phyloP scores from a whole-genome alignment of 768 basidiomycete species.

The Kwoniella dendrophila region DNA sequence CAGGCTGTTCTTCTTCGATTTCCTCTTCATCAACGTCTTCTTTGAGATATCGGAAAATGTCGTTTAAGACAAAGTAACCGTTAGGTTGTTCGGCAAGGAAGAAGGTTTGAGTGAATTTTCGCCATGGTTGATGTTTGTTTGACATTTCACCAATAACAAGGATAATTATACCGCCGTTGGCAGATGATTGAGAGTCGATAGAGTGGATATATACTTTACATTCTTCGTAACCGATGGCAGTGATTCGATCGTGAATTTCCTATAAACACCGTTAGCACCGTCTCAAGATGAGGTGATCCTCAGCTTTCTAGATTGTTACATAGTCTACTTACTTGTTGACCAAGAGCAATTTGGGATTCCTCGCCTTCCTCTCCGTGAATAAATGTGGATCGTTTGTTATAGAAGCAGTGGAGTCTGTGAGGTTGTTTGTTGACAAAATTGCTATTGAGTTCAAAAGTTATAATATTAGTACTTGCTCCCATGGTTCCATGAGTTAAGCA shows the following conservation, averaged over 20 bases:
- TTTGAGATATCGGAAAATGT: slow-evolving; percentile 99
- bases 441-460: too few species aligned
- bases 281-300: background rate
- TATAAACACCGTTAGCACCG: slow-evolving; percentile 51
- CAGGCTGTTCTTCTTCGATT: slow-evolving; percentile 61
- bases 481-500: too few species aligned
- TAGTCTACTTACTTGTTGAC: slow-evolving; percentile 74
- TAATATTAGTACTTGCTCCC: too few species aligned
- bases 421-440: slow-evolving; percentile 98
- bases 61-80: slow-evolving; percentile 99
- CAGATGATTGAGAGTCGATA: slow-evolving; percentile 94
- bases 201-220: slow-evolving; percentile 99
- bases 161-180: slow-evolving; percentile 94
- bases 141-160: slow-evolving; percentile 99
- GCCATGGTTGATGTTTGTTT: slow-evolving; percentile 86
- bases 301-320: too few species aligned
- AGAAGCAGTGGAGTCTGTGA: slow-evolving; percentile 95
- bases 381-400: slow-evolving; percentile 96
- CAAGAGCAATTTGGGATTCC: slow-evolving; percentile 82
- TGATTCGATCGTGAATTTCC: slow-evolving; percentile 98
- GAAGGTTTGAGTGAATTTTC: slow-evolving; percentile 98
- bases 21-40: slow-evolving; percentile 85
- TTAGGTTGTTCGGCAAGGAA: slow-evolving; percentile 99
- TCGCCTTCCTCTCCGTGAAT: slow-evolving; percentile 97
- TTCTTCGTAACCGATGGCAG: slow-evolving; percentile 87